Evolutionary conservation across 1,284 basidiomycete species (phyloP).

Genomic region (Trametes hirsuta): DNA sequence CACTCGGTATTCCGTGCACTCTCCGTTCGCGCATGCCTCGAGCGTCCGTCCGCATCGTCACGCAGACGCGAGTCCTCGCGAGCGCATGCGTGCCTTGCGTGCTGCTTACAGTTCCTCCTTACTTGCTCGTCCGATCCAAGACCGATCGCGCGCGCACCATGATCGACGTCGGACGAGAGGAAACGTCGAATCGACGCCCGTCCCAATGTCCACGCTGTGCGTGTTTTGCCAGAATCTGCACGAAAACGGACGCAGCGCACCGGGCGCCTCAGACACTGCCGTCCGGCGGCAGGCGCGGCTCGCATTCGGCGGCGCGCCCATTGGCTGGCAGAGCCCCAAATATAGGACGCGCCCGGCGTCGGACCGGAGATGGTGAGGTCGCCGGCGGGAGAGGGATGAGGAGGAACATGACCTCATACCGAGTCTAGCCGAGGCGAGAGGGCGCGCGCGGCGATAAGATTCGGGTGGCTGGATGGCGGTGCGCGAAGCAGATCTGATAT

Average conservation of each 20-base stretch:
- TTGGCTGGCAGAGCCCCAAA: conserved; percentile 3
- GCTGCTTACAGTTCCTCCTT: conserved; percentile 4
- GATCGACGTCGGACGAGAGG: conserved; percentile 5
- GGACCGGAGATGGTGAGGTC: conserved; percentile 2
- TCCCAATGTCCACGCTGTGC: neutral
- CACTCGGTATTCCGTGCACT: neutral
- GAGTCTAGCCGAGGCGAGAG: conserved; percentile 7
- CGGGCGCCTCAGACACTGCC: neutral
- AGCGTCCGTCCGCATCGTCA: too few relatives aligned
- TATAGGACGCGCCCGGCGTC: conserved; percentile 7
- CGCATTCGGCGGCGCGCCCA: neutral
- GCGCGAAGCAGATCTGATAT: conserved; percentile 11
- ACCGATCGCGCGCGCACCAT: conserved; percentile 5
- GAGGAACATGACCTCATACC: conserved; percentile 15
- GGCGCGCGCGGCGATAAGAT: conserved; percentile 5
- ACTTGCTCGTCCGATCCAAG: conserved; percentile 9
- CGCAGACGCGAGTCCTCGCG: too few relatives aligned
- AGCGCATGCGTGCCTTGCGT: neutral
- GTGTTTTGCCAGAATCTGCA: neutral
- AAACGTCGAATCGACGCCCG: neutral
- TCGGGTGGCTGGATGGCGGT: conserved; percentile 10
- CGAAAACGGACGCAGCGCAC: neutral
- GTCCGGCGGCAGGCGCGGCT: conserved; percentile 6
- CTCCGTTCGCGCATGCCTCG: neutral
- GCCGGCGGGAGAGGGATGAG: conserved; percentile 15